phyloP scores from a whole-genome alignment of 2,329 filamentous ascomycete genomes.

The Colletotrichum ledebouriae region DNA sequence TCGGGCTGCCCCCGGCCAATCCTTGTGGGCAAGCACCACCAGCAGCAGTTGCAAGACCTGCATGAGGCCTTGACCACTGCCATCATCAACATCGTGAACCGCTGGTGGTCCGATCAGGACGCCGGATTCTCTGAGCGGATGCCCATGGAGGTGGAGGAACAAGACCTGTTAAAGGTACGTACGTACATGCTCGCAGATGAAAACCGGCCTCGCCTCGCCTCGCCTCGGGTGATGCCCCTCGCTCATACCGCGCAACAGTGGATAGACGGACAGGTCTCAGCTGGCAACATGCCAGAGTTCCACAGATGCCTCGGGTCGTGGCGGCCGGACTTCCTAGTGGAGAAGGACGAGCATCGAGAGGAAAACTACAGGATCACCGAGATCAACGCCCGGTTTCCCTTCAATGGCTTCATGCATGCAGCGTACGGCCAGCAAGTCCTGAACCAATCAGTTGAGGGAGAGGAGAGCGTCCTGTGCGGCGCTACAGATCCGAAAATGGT shows the following conservation, averaged over 20 bases:
- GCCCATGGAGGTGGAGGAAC: conserved; percentile 51
- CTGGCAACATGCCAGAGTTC: conserved; percentile 46
- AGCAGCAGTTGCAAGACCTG: conserved; percentile 48
- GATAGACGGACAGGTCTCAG: conserved; percentile 47
- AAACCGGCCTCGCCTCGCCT: too few species aligned
- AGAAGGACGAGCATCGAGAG: conserved; percentile 42
- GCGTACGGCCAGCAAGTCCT: conserved; percentile 48
- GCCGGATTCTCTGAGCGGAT: conserved; percentile 51
- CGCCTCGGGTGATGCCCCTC: too few species aligned
- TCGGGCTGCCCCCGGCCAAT: conserved; percentile 52
- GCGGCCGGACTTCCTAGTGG: conserved; percentile 57
- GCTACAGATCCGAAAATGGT: conserved; percentile 48
- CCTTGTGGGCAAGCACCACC: conserved; percentile 49
- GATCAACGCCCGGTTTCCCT: conserved; percentile 57
- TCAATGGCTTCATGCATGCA: conserved; percentile 54
- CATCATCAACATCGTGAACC: conserved; percentile 52
- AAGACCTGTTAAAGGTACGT: conserved; percentile 48
- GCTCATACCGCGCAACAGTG: conserved; percentile 44
- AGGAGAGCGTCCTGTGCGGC: conserved; percentile 42
- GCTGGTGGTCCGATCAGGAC: conserved; percentile 54
- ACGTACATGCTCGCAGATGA: too few species aligned
- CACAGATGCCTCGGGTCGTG: conserved; percentile 50
- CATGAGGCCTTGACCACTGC: conserved; percentile 51
- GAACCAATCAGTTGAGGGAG: conserved; percentile 43
- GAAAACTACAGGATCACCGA: conserved; percentile 54